Base-by-base conservation (phyloP, 192 early-diverging fungal species). In the Rhizoclosmatium sp. region DNA sequence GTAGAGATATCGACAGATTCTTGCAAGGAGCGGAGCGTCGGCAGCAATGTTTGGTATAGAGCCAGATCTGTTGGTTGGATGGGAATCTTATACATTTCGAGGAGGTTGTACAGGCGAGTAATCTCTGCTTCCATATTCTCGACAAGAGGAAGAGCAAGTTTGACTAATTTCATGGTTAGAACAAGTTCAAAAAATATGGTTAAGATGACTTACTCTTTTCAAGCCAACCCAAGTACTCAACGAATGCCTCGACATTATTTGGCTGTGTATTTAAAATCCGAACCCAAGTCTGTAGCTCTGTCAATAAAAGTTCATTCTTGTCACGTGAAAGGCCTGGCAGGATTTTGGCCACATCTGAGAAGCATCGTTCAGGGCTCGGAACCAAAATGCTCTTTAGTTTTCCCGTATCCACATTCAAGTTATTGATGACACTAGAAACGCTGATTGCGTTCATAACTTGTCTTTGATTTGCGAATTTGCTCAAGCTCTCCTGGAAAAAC, bases 11-110 rank as follows among this genome's bases (percentile, higher is more conserved):
- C 89, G 31, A 89, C 84, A 1, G 82, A 69, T 61, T 91, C 89
- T 72, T 87, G 88, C 16, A 91, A 72, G 41, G 85, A 84, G 31
- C 87, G 83, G 19, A 91, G 78, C 0, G 89, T 91, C 51, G 89
- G 89, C 2, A 80, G 78, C 14, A 91, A 79, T 3, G 89, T 91
- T 78, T 91, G 89, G 72, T 82, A 91, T 64, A 91, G 71, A 40
- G 89, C 89, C 14, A 89, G 78, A 72, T 91, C 89, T 3, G 89
- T 91, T 10, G 89, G 88, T 74, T 87, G 84, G 49, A 89, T 89
- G 14, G 70, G 60, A 65, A 91, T 82, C 59, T 87, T 88, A 73
- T 86, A 85, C 2, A 65, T 73, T 4, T 91, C 89, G 61, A 89
- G 81, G 14, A 86, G 76, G 39, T 65, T 74, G 70, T 89, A 89